Base-by-base conservation (phyloP, 2,329 filamentous ascomycete genomes). In the Neophaeococcomyces mojaviensis region DNA sequence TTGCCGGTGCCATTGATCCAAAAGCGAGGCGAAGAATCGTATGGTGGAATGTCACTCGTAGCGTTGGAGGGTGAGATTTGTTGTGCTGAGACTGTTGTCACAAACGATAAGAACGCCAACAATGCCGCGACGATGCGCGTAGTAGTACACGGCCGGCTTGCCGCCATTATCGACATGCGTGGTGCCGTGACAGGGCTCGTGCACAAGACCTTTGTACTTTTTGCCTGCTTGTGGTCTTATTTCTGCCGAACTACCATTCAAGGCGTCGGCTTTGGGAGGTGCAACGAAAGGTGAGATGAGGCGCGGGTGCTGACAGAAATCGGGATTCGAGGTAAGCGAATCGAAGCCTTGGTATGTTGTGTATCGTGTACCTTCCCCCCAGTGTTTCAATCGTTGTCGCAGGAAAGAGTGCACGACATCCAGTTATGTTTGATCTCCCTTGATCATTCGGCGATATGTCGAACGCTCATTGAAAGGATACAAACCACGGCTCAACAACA, bases 1-100 rank as follows among this genome's bases (percentile, higher is more conserved):
- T 50, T 46, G 26, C 52, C 49, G 12, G 52, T 50, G 44, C 53
- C 53, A 46, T 57, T 57, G 46, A 57, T 26, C 36, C 52, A 46
- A 19, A 55, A 57, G 18, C 54, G 40, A 13, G 54, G 54, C 2
- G 50, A 53, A 13, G 48, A 46, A 20, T 47, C 40, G 28, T 46
- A 32, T 13, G 54, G 43, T 36, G 49, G 49, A 16, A 57, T 48
- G 41, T 54, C 54, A 19, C 44, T 43, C 19, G 54, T 48, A 34
- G 26, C 39, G 46, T 57, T 57, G 8, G 51, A 54, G 1, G 54
- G 53, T n/a, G 36, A 19, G 32, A 57, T 48, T 3, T 44, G 47
- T 32, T 57, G 54, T 9, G 54, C 53, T 15, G 24, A 31, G 19
- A 42, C n/a, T 32, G 28, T 19, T 30, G 45, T 43, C 9, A 30